Evolutionary conservation across 768 basidiomycete genomes (phyloP).

Genomic region (Zangia roseola): DNA sequence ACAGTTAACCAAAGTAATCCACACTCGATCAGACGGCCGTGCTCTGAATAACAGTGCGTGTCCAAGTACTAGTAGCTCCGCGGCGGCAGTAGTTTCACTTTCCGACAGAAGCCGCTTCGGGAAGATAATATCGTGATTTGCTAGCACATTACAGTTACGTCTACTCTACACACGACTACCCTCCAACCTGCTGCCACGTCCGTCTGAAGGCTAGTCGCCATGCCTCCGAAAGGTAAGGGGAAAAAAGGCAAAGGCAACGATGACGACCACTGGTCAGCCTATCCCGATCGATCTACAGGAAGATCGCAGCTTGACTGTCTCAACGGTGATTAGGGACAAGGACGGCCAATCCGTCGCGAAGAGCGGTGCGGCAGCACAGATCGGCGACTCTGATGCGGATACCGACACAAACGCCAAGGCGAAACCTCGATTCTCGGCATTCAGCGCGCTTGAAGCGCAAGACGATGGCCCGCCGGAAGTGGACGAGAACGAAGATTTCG

Average conservation of each 20-base stretch:
- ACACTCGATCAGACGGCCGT: no score
- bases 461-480: conserved; percentile 42
- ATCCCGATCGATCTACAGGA: conserved; percentile 9
- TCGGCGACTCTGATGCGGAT: conserved; percentile 45
- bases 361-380: conserved; percentile 34
- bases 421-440: conserved; percentile 47
- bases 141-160: no score
- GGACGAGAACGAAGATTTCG: conserved; percentile 66
- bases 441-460: conserved; percentile 45
- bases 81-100: conserved; percentile 11
- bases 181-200: background rate
- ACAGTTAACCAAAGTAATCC: background rate
- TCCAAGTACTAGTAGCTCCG: conserved; percentile 4
- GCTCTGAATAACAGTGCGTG: no score
- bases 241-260: conserved; percentile 84
- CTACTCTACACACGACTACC: background rate
- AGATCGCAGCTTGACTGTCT: conserved; percentile 17
- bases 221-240: conserved; percentile 70
- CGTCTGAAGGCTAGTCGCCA: conserved; percentile 4
- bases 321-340: conserved; percentile 52
- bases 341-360: conserved; percentile 56
- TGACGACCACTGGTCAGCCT: conserved; percentile 72
- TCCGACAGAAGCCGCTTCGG: conserved; percentile 14
- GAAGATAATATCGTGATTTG: conserved; percentile 11
- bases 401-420: conserved; percentile 27